Evolutionary conservation across 2,329 filamentous ascomycete species (phyloP).

Genomic region (Colletotrichum sp.): DNA sequence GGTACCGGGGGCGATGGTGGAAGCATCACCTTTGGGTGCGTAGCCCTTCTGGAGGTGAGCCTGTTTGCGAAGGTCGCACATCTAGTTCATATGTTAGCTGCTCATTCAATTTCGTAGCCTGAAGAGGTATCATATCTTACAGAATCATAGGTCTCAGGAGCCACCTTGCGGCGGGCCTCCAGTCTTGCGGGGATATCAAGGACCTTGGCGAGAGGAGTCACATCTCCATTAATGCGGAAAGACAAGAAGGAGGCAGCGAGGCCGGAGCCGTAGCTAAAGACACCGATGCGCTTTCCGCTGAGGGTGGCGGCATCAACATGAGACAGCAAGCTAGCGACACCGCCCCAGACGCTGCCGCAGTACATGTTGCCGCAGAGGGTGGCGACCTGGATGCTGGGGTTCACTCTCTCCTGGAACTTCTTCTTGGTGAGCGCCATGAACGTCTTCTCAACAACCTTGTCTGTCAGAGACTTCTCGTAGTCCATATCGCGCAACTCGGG

Average conservation of each 20-base stretch:
- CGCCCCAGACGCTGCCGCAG: slow-evolving; percentile 76
- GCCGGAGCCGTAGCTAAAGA: slow-evolving; percentile 83
- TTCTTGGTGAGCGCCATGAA: slow-evolving; percentile 88
- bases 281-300: slow-evolving; percentile 73
- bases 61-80: slow-evolving; percentile 82
- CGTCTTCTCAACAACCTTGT: slow-evolving; percentile 86
- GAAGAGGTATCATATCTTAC: slow-evolving; percentile 51
- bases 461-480: slow-evolving; percentile 78
- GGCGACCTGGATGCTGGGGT: slow-evolving; percentile 75
- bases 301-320: slow-evolving; percentile 67
- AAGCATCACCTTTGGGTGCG: slow-evolving; percentile 70
- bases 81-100: slow-evolving; percentile 49
- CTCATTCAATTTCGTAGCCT: neutral
- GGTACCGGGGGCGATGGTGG: slow-evolving; percentile 68
- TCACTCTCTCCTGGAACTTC: slow-evolving; percentile 79
- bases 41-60: slow-evolving; percentile 84
- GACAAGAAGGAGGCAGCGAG: slow-evolving; percentile 76
- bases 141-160: slow-evolving; percentile 76
- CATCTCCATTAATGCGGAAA: slow-evolving; percentile 75
- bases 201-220: slow-evolving; percentile 69
- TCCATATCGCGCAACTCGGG: slow-evolving; percentile 79
- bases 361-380: slow-evolving; percentile 78
- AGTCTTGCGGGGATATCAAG: slow-evolving; percentile 75
- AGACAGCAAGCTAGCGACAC: slow-evolving; percentile 73
- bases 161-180: slow-evolving; percentile 66